Percentiles rank a stretch among this genome's conserved stretches.
These are phyloP conservation scores for Nadsonia starkeyi-henricii DNA, from an alignment of 1,139 yeast genomes.

Conservation along the genomic window DNA sequence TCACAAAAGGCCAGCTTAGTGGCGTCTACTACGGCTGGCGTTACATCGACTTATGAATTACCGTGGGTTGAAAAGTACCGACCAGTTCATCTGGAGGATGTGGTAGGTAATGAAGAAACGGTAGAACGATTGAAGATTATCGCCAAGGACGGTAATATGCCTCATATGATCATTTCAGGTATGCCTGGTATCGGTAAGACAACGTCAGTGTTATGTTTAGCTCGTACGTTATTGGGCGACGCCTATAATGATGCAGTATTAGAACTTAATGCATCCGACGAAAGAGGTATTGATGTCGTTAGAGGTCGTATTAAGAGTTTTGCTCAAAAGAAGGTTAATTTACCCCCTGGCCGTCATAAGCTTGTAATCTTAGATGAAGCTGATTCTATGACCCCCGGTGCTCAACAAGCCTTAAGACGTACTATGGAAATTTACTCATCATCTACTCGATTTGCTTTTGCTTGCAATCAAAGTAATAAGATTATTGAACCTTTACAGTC, in stretches of 20 bases:
- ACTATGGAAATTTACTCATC: slow-evolving; percentile 94
- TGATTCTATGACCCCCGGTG: slow-evolving; percentile 97
- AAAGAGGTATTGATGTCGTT: slow-evolving; percentile 90
- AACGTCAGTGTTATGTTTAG: slow-evolving; percentile 83
- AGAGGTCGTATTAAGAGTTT: slow-evolving; percentile 85
- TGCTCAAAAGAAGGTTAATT: slow-evolving; percentile 80
- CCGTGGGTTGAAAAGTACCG: slow-evolving; percentile 88
- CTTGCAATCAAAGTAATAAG: slow-evolving; percentile 87
- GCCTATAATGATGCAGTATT: slow-evolving; percentile 69
- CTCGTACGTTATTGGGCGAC: slow-evolving; percentile 67
- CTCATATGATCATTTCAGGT: slow-evolving; percentile 88
- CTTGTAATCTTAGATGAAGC: slow-evolving; percentile 89
- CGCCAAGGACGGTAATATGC: slow-evolving; percentile 90
- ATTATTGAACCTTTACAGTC: slow-evolving; percentile 95
- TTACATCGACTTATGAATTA: slow-evolving; percentile 1
- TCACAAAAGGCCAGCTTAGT: not conserved
- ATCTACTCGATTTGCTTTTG: slow-evolving; percentile 93
- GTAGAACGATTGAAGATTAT: slow-evolving; percentile 71
- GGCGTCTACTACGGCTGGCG: not conserved
- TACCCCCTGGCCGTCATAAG: slow-evolving; percentile 69
- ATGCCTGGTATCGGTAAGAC: slow-evolving; percentile 97
- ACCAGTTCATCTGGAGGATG: slow-evolving; percentile 62
- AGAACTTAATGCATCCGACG: slow-evolving; percentile 92
- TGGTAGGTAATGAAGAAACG: slow-evolving; percentile 90
- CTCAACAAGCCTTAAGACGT: slow-evolving; percentile 92